Conservation (phyloP, 352 stramenopile species). For the Globisporangium nunn region DNA sequence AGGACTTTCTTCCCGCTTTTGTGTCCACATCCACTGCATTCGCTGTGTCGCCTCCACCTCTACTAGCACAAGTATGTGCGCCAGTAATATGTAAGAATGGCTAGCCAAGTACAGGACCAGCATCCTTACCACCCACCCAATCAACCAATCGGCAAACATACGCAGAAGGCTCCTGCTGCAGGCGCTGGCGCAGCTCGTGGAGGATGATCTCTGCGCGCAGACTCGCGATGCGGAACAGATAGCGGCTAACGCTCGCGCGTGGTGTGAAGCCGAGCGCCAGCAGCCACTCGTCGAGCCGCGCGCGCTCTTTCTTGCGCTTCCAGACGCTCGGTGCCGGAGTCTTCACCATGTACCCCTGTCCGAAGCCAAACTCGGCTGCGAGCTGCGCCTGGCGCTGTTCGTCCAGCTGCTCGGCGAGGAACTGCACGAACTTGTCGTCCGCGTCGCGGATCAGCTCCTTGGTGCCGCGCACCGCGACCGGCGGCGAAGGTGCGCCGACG, state of each 20-base stretch:
- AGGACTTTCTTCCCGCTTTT: not conserved
- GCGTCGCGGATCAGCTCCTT: conserved; percentile 40
- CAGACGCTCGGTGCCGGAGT: conserved; percentile 23
- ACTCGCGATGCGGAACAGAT: conserved; percentile 42
- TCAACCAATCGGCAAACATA: conserved; percentile 2
- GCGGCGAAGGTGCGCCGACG: not conserved
- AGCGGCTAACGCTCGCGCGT: conserved; percentile 21
- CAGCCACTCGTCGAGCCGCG: conserved; percentile 35
- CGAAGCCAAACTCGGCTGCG: conserved; percentile 39
- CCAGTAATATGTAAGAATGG: too few relatives aligned
- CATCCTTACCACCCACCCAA: not conserved
- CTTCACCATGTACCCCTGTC: conserved; percentile 53
- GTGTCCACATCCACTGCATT: conserved; percentile 2
- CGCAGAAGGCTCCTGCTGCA: conserved; percentile 8
- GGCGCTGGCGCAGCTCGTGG: conserved; percentile 31
- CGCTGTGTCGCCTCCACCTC: not conserved
- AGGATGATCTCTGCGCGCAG: conserved; percentile 57
- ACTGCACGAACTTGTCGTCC: conserved; percentile 41
- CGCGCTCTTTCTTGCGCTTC: conserved; percentile 25
- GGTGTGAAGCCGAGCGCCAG: conserved; percentile 43
- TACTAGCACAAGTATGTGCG: not conserved
- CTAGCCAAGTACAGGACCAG: not conserved
- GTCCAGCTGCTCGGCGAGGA: conserved; percentile 46
- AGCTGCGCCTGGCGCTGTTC: conserved; percentile 35
- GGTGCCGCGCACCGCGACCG: conserved; percentile 16